Percentiles rank a stretch among this genome's conserved stretches.
Conservation (phyloP, 768 basidiomycete species). For the Daedalea quercina region DNA sequence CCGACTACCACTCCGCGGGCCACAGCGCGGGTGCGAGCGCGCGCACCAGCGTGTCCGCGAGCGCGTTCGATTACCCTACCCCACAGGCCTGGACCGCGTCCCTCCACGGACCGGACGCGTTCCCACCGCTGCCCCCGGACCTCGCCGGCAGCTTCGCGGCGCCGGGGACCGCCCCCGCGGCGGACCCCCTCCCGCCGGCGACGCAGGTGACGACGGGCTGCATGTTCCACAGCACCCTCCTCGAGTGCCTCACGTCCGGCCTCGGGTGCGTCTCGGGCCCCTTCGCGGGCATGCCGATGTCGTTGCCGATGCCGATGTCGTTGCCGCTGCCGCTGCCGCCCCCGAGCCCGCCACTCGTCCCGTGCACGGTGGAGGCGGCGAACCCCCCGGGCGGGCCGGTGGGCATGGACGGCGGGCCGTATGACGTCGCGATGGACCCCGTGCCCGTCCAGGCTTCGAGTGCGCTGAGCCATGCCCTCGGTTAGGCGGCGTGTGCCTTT, state of each 20-base stretch:
- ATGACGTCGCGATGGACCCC: slow-evolving; percentile 7
- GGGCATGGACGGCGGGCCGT: slow-evolving; percentile 5
- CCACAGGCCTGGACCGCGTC: slow-evolving; percentile 8
- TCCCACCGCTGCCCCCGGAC: slow-evolving; percentile 1
- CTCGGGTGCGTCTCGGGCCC: slow-evolving; percentile 6
- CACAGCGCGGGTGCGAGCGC: not conserved
- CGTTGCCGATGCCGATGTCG: not conserved
- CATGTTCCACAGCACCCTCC: slow-evolving; percentile 11
- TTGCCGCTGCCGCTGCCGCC: not conserved
- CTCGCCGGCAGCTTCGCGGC: not conserved
- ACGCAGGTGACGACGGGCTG: slow-evolving; percentile 9
- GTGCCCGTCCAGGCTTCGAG: slow-evolving; percentile 9
- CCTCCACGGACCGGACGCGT: slow-evolving; percentile 3
- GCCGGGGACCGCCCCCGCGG: not conserved
- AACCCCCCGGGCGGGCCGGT: not conserved
- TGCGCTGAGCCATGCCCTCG: slow-evolving; percentile 13
- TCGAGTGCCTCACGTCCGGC: slow-evolving; percentile 10
- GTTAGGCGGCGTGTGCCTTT: too few species aligned
- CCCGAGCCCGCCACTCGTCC: not conserved
- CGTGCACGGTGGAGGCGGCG: not conserved
- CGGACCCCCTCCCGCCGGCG: not conserved
- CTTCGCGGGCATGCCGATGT: not conserved
- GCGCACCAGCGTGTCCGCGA: not conserved
- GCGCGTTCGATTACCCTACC: not conserved
- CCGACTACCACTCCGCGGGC: not conserved